phyloP scores from a whole-genome alignment of 1,284 basidiomycete genomes.

The Heterobasidion occidentale region DNA sequence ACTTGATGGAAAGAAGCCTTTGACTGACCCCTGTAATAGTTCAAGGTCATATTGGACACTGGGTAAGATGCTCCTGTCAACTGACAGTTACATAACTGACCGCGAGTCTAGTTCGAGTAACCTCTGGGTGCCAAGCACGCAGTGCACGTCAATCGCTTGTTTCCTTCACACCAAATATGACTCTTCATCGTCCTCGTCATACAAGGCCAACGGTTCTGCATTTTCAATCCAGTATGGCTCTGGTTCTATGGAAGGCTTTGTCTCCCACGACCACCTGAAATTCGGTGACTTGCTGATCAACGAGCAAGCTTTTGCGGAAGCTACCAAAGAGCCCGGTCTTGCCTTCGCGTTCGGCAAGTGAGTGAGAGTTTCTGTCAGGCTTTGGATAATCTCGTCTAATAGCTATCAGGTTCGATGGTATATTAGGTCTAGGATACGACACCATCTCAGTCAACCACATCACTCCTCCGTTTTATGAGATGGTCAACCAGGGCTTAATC shows the following conservation, averaged over 20 bases:
- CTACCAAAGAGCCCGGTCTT: conserved; percentile 93
- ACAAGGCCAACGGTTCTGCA: conserved; percentile 87
- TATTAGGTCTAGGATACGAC: conserved; percentile 92
- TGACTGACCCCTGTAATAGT: conserved; percentile 27
- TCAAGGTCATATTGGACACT: conserved; percentile 86
- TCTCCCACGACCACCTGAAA: conserved; percentile 77
- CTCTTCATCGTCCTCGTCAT: conserved; percentile 73
- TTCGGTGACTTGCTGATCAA: conserved; percentile 85
- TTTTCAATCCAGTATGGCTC: conserved; percentile 97
- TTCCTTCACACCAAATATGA: conserved; percentile 97
- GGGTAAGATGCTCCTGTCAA: conserved; percentile 35
- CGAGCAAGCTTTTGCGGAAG: conserved; percentile 91
- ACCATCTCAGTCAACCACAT: conserved; percentile 96
- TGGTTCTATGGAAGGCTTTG: conserved; percentile 95
- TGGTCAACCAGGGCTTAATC: conserved; percentile 82
- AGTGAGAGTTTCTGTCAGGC: conserved; percentile 20
- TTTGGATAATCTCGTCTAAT: conserved; percentile 2
- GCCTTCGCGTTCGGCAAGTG: conserved; percentile 96
- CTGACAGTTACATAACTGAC: conserved; percentile 1
- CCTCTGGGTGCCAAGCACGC: conserved; percentile 86
- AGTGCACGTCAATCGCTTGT: conserved; percentile 95
- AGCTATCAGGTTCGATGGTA: conserved; percentile 80
- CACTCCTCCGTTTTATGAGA: conserved; percentile 91
- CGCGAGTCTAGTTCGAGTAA: conserved; percentile 69
- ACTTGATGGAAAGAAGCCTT: background rate